Conservation (phyloP, 73 alveolate species). For the Paramecium octaurelia region DNA sequence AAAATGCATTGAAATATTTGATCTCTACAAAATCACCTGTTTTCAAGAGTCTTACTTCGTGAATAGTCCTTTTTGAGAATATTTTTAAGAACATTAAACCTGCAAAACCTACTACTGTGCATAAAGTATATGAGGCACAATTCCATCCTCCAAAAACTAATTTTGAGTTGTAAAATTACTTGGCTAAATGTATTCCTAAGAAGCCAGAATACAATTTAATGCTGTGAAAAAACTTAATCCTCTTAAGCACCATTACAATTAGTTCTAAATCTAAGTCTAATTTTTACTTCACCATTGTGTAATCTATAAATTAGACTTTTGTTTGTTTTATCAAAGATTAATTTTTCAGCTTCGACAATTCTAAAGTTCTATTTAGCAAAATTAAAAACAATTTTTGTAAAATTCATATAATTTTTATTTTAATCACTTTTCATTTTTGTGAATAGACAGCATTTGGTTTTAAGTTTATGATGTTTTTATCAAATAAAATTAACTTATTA, state of each 20-base stretch:
- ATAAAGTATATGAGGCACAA: conserved; percentile 40
- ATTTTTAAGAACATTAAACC: conserved; percentile 40
- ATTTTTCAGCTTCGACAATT: conserved; percentile 1
- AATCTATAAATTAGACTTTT: conserved; percentile 48
- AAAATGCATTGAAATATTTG: conserved; percentile 54
- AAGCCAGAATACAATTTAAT: conserved; percentile 34
- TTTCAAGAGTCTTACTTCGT: conserved; percentile 48
- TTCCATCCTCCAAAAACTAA: conserved; percentile 62
- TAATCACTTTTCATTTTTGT: neutral
- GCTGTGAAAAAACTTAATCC: conserved; percentile 48
- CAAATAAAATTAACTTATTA: too few relatives aligned
- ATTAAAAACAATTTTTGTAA: neutral
- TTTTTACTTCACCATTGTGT: conserved; percentile 52
- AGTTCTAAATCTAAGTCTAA: neutral
- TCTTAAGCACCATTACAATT: conserved; percentile 33
- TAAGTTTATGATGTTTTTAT: too few relatives aligned
- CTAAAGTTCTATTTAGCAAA: neutral
- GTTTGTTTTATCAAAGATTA: conserved; percentile 56
- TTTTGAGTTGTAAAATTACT: neutral
- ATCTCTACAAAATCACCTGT: conserved; percentile 61
- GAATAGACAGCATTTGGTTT: neutral
- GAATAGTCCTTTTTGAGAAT: conserved; percentile 56
- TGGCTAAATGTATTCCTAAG: conserved; percentile 54
- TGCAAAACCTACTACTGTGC: conserved; percentile 50
- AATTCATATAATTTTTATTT: neutral